Percentiles rank a stretch among this genome's conserved stretches.
These are phyloP conservation scores for Rhodofomes roseus DNA, from an alignment of 1,284 basidiomycete genomes.

Conservation along the genomic window DNA sequence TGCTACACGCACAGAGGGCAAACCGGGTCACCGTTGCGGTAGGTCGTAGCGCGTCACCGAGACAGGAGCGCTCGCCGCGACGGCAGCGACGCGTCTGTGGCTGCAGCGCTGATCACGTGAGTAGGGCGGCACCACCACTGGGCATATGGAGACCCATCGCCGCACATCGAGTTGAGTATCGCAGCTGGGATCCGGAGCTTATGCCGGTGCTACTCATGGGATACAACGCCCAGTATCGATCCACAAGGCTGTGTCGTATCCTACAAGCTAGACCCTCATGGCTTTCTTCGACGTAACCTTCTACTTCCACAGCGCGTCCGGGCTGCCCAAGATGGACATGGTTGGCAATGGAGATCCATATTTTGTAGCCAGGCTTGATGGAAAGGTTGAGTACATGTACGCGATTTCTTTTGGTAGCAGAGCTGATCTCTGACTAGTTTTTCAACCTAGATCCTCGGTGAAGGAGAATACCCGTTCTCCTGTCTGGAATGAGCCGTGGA, in stretches of 20 bases:
- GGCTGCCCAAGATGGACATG: constrained; percentile 67
- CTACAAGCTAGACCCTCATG: background rate
- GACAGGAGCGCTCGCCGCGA: no score
- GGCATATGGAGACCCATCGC: no score
- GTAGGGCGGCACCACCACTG: no score
- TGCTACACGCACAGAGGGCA: background rate
- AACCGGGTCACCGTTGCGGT: no score
- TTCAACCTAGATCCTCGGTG: constrained; percentile 54
- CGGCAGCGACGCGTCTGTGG: no score
- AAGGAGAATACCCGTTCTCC: constrained; percentile 53
- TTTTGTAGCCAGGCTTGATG: constrained; percentile 64
- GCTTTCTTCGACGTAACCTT: constrained; percentile 47
- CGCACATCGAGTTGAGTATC: no score
- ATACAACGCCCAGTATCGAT: no score
- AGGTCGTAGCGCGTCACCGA: no score
- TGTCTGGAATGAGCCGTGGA: constrained; percentile 75
- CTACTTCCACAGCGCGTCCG: constrained; percentile 70
- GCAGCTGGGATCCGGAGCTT: no score
- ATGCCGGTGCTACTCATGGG: no score
- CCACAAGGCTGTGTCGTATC: no score
- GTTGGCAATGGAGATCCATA: constrained; percentile 68
- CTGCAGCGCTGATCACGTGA: no score
- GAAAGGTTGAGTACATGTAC: constrained; percentile 58
- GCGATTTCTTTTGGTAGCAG: constrained; percentile 12
- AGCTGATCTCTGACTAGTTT: background rate